These are phyloP conservation scores for Vitis hybrid DNA, from an alignment of 177 flowering plant species.

Conservation along the genomic window DNA sequence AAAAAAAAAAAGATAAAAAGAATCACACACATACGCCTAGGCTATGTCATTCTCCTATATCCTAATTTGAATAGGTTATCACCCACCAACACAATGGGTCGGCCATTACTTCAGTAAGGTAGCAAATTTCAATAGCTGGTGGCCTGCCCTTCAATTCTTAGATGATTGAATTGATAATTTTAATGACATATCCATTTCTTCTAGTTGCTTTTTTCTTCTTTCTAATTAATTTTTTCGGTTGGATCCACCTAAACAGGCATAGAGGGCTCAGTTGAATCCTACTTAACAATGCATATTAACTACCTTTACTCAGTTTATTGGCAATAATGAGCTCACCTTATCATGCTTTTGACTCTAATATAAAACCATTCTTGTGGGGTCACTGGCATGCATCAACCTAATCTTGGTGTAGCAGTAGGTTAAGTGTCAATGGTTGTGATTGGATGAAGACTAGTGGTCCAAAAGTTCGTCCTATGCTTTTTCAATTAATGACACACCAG, in stretches of 20 bases:
- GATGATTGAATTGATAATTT: neutral
- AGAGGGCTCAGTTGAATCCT: conserved; percentile 22
- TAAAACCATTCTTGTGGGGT: conserved; percentile 4
- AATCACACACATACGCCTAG: neutral
- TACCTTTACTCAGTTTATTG: neutral
- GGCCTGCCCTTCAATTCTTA: conserved; percentile 7
- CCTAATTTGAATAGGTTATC: conserved; percentile 16
- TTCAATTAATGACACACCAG: too few relatives aligned
- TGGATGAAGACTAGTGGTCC: neutral
- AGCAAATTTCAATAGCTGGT: neutral
- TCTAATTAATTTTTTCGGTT: conserved; percentile 2
- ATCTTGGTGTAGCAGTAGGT: neutral
- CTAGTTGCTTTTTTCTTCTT: neutral
- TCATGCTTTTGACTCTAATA: conserved; percentile 1
- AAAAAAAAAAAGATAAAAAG: conserved; percentile 4
- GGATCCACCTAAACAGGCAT: conserved; percentile 28
- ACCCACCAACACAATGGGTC: conserved; percentile 48
- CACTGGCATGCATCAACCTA: neutral
- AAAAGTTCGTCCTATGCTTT: too few relatives aligned
- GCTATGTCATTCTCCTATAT: conserved; percentile 15
- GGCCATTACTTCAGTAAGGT: conserved; percentile 25
- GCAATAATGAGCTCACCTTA: neutral
- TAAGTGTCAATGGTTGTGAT: neutral
- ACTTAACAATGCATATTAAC: conserved; percentile 19
- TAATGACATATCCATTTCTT: conserved; percentile 1